phyloP scores from a whole-genome alignment of 2,329 filamentous ascomycete genomes.

The Aspergillus sp. region DNA sequence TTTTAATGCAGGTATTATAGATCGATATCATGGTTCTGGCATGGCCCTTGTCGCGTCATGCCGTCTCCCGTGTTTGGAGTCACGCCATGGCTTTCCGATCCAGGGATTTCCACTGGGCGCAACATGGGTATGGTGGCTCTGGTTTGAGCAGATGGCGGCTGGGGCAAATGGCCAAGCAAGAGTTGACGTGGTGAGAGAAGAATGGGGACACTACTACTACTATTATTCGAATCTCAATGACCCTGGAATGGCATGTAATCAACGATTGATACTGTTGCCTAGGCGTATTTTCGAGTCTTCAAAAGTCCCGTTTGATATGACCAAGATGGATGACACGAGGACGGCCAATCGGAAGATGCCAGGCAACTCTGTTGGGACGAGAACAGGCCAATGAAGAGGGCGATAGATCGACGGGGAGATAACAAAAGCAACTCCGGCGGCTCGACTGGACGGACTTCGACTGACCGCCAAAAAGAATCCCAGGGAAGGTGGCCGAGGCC shows the following conservation, averaged over 20 bases:
- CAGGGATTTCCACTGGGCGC: no score
- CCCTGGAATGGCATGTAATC: not conserved
- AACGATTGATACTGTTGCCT: not conserved
- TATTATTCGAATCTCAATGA: no score
- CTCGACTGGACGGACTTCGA: not conserved
- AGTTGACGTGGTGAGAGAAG: not conserved
- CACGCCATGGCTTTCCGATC: conserved; percentile 7
- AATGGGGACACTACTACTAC: not conserved
- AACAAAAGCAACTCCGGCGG: conserved; percentile 14
- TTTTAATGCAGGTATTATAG: not conserved
- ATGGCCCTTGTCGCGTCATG: not conserved
- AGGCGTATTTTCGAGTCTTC: not conserved
- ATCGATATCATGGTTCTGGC: conserved; percentile 6
- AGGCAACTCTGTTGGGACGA: not conserved
- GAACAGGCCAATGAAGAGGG: conserved; percentile 10
- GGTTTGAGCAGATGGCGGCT: not conserved
- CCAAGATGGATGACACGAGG: no score
- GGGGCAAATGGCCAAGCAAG: not conserved
- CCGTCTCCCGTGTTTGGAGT: not conserved
- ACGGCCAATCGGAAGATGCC: conserved; percentile 8
- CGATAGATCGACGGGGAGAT: conserved; percentile 22
- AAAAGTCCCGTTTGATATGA: no score
- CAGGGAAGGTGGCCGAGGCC: conserved; percentile 2
- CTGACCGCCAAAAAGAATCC: not conserved
- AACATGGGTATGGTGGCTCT: not conserved